Base-by-base conservation (phyloP, 164 flowering plant genomes). In the Platanus orientalis region DNA sequence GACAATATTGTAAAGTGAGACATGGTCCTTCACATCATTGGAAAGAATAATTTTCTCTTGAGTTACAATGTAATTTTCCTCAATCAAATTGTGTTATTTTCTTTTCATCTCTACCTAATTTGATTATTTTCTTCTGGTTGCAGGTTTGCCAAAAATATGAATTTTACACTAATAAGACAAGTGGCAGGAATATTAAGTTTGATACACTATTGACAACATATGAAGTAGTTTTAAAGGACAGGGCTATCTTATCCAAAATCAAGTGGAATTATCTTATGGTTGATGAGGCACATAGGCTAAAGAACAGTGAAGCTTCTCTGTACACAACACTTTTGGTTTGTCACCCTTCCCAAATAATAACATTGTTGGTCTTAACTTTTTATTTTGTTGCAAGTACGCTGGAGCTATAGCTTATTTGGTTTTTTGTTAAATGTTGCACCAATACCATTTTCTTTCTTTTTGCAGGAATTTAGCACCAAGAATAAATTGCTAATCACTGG, bases 401-500 rank as follows among this genome's bases (percentile, higher is more conserved):
- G 16, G 40, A 34, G 44, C 55, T 19, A 0, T 23, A 36, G 44
- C 26, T 36, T 36, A 1, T 36, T 20, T 68, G 29, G 30, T 59
- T 16, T 36, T n/a, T n/a, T n/a, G n/a, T 10, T 54, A 12, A 45
- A 5, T 20, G 1, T 32, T 49, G 26, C 39, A 48, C 13, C 69
- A n/a, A n/a, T n/a, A n/a, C n/a, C n/a, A n/a, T n/a, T n/a, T n/a
- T n/a, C n/a, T 48, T 26, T 57, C 24, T 65, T 60, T 61, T n/a
- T 63, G 23, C 83, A 95, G 99, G 99, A 95, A 74, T 90, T 95
- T 65, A 85, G 92, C 80, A 92, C 98, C 55, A 92, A 95, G 75
- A 95, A 95, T 81, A 95, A 90, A 83, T 79, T 95, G 81, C 92
- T 95, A 17, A 92, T 95, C 44, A 95, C 99, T 75, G 98, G 99